A percentile compares a stretch with the other conserved stretches of the same genome.
Evolutionary conservation across 371 early-diverging fungal species (phyloP).

Genomic region (Neoconidiobolus thromboides): DNA sequence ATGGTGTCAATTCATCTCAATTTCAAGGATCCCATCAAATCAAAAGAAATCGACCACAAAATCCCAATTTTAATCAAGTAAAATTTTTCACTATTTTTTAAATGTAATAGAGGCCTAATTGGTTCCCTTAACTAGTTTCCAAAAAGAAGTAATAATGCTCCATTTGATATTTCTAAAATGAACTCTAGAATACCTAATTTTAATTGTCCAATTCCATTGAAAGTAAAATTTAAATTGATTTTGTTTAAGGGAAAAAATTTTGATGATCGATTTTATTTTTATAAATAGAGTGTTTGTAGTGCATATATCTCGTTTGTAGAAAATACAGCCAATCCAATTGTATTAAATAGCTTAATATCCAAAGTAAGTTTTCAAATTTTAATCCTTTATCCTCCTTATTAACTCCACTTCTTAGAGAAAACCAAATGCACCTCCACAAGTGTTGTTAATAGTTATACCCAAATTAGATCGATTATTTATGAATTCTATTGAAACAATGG

Average conservation of each 20-base stretch:
- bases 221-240: neutral
- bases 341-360: neutral
- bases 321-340: neutral
- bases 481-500: neutral
- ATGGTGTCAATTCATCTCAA: no score
- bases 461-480: slow-evolving; percentile 3
- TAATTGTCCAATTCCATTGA: neutral
- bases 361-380: neutral
- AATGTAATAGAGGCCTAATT: no score
- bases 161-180: no score
- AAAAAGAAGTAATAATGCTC: no score
- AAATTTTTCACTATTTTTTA: no score
- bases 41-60: no score
- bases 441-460: neutral
- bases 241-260: neutral
- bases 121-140: no score
- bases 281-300: neutral
- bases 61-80: no score
- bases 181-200: neutral
- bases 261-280: neutral
- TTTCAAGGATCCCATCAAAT: no score
- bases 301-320: neutral
- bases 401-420: neutral
- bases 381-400: neutral
- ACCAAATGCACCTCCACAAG: neutral